Percentiles rank a stretch among this genome's conserved stretches.
phyloP scores from a whole-genome alignment of 164 flowering plant species.

The Annona cherimola region DNA sequence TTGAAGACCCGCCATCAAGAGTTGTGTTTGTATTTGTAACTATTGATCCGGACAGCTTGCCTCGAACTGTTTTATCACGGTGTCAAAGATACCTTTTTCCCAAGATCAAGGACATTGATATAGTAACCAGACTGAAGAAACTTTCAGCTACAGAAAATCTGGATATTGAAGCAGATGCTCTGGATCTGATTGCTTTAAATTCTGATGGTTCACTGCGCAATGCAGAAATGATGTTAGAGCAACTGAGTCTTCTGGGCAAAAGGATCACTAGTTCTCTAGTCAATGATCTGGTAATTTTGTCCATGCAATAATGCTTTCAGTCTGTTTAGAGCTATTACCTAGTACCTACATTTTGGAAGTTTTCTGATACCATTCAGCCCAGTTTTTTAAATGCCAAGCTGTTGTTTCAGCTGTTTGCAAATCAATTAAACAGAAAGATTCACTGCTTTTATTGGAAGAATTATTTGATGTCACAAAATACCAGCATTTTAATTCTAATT shows the following conservation, averaged over 20 bases:
- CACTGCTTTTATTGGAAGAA: neutral
- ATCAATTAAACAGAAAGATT: neutral
- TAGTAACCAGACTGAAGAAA: conserved; percentile 57
- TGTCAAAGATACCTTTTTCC: conserved; percentile 86
- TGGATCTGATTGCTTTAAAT: conserved; percentile 83
- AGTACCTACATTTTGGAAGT: neutral
- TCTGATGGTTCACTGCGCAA: conserved; percentile 95
- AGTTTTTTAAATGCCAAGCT: neutral
- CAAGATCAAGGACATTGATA: conserved; percentile 76
- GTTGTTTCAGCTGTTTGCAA: neutral
- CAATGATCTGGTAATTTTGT: conserved; percentile 87
- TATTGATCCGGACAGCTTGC: conserved; percentile 77
- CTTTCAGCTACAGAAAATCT: conserved; percentile 64
- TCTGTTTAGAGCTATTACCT: conserved; percentile 1
- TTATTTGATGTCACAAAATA: too few relatives aligned
- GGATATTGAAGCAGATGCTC: conserved; percentile 75
- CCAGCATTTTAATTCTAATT: too few relatives aligned
- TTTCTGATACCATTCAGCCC: neutral
- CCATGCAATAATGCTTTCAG: conserved; percentile 3
- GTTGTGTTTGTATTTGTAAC: conserved; percentile 80
- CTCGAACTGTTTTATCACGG: conserved; percentile 68
- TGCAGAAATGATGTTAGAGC: conserved; percentile 98
- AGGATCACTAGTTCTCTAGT: conserved; percentile 77
- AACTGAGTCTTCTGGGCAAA: conserved; percentile 87
- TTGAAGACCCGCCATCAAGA: conserved; percentile 64